These are phyloP conservation scores for Arctostaphylos glauca DNA, from an alignment of 148 eudicot genomes.

Conservation along the genomic window DNA sequence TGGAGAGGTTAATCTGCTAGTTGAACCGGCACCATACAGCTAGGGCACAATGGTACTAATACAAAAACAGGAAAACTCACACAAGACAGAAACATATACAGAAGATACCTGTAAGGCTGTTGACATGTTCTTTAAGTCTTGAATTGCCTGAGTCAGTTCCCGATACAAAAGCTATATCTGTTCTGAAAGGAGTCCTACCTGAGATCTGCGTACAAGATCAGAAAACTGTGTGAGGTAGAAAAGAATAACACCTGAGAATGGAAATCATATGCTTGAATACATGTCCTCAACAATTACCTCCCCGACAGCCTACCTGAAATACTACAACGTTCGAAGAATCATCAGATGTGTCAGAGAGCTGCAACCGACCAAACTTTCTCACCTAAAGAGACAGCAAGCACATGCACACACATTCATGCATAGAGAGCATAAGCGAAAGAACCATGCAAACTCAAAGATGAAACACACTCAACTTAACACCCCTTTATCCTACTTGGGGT, in stretches of 20 bases:
- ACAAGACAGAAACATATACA: background rate
- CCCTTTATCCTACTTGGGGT: background rate
- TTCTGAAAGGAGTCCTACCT: conserved; percentile 66
- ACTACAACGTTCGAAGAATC: conserved; percentile 71
- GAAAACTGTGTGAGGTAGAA: conserved; percentile 8
- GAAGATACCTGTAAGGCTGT: conserved; percentile 65
- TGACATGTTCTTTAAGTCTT: conserved; percentile 51
- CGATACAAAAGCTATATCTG: conserved; percentile 78
- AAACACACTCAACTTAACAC: background rate
- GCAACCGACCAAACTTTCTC: conserved; percentile 51
- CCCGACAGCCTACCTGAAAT: conserved; percentile 61
- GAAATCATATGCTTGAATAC: background rate
- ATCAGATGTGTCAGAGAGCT: conserved; percentile 63
- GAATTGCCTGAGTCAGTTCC: conserved; percentile 49
- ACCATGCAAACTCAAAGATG: conserved; percentile 1
- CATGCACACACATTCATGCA: background rate
- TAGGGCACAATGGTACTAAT: background rate
- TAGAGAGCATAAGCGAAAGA: conserved; percentile 3
- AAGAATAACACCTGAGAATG: background rate
- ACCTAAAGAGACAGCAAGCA: conserved; percentile 35
- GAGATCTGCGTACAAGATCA: conserved; percentile 52
- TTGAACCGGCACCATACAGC: background rate
- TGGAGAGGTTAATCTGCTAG: background rate
- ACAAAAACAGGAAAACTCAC: background rate
- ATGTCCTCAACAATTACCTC: background rate